Base-by-base conservation (phyloP, 495 filamentous ascomycete genomes). In the Hypoxylon lenormandii region DNA sequence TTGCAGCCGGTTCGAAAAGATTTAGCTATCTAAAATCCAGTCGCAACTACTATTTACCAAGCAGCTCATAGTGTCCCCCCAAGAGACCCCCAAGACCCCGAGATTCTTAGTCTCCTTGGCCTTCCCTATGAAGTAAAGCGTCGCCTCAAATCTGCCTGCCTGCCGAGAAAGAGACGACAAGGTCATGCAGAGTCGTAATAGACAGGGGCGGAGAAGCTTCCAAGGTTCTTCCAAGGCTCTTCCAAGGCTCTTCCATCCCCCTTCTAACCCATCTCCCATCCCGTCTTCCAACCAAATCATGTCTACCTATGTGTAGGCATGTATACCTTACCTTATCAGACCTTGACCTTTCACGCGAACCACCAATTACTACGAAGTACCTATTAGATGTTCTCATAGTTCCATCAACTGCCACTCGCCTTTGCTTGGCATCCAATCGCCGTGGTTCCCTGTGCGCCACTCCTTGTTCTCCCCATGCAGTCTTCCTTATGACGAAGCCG, bases 381-480 rank as follows among this genome's bases (percentile, higher is more conserved):
- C 50, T 52, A 23, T 51, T 56, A 49, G 50, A 63, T 49, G 23
- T 33, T 55, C 61, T 33, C 46, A 54, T 58, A 30, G 52, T 54
- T 57, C 18, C 65, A 21, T 63, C 40, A 59, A 45, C 26, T 61
- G 45, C 52, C 19, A 69, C 65, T 62, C 18, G 10, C 57, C 2
- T 28, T 62, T 30, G n/a, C 61, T 70, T 61, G 67, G 61, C 61
- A 43, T 51, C 67, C 66, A 69, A 69, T 69, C 60, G 58, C 43
- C 66, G 43, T 63, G 59, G 42, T 69, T 37, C 60, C 52, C 43
- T 54, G 40, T 50, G 54, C 48, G 54, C 66, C 18, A 23, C 60
- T 64, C 66, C 66, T 60, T 69, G 66, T 46, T 38, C 21, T 38
- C 60, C 60, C 36, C 58, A 60, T 58, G 61, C 47, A 58, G 33